Conservation (phyloP, 2,329 filamentous ascomycete species). For the Colletotrichum scovillei region DNA sequence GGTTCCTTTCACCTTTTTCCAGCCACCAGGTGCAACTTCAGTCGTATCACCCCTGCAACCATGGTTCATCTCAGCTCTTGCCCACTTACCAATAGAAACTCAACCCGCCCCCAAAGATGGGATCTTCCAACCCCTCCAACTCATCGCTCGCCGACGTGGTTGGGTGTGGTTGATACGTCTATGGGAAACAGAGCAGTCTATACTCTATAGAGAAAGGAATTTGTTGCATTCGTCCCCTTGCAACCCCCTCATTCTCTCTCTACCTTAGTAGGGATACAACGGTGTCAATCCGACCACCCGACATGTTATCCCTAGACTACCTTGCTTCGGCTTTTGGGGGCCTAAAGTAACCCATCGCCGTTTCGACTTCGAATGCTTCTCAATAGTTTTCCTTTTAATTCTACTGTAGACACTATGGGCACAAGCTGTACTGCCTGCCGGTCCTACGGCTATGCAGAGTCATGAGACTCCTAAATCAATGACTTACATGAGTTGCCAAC, state of each 20-base stretch:
- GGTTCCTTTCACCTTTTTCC: neutral
- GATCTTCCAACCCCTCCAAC: neutral
- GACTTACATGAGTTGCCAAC: constrained; percentile 12
- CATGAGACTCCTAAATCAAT: neutral
- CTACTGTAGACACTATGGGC: neutral
- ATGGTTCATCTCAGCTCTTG: constrained; percentile 30
- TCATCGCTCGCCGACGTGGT: constrained; percentile 5
- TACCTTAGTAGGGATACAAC: neutral
- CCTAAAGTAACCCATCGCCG: neutral
- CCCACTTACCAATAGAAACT: constrained; percentile 17
- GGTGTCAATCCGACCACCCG: constrained; percentile 4
- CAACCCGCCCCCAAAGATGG: neutral
- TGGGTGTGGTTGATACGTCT: constrained; percentile 10
- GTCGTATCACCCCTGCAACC: neutral
- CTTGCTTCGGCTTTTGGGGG: neutral
- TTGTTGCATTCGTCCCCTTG: neutral
- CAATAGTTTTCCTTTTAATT: neutral
- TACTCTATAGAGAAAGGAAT: too few relatives aligned
- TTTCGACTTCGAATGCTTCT: neutral
- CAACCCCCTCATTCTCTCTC: neutral
- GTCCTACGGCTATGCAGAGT: constrained; percentile 2
- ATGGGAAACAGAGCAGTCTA: neutral
- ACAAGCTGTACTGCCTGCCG: neutral
- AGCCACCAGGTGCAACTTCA: constrained; percentile 3
- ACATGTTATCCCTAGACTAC: neutral